A percentile compares a stretch with the other conserved stretches of the same genome.
Evolutionary conservation across 2,329 filamentous ascomycete genomes (phyloP).

Genomic region (Pseudopyrenochaeta lycopersici): DNA sequence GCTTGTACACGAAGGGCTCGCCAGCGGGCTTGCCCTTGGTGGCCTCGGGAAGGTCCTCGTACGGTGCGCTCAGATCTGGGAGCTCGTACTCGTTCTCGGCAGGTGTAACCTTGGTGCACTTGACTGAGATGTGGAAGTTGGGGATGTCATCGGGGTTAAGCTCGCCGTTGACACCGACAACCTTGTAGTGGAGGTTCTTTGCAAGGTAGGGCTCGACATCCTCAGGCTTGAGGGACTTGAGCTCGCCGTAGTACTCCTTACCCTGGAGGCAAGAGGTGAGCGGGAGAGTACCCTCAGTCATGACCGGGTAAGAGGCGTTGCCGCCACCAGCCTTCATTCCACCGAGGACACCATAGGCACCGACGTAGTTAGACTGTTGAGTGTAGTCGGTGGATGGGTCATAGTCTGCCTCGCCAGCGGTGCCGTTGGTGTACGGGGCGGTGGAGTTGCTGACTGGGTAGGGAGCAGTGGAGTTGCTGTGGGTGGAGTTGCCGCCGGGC

Average conservation of each 20-base stretch:
- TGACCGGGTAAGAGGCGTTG: conserved; percentile 35
- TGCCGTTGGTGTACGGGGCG: conserved; percentile 26
- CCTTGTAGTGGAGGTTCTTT: conserved; percentile 46
- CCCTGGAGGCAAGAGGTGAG: conserved; percentile 47
- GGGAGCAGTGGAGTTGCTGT: conserved; percentile 29
- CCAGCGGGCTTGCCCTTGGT: conserved; percentile 41
- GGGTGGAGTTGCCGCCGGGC: conserved; percentile 32
- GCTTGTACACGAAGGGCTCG: conserved; percentile 38
- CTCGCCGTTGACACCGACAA: conserved; percentile 43
- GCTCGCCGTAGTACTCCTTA: conserved; percentile 39
- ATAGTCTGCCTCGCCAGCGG: conserved; percentile 29
- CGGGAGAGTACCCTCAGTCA: conserved; percentile 43
- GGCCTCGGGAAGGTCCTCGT: conserved; percentile 34
- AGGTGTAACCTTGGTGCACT: conserved; percentile 41
- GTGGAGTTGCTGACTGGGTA: conserved; percentile 23
- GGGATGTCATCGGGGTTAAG: conserved; percentile 37
- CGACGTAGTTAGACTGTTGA: conserved; percentile 43
- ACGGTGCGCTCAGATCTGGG: conserved; percentile 39
- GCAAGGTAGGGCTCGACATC: conserved; percentile 46
- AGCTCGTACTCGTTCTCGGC: conserved; percentile 33
- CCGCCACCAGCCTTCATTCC: conserved; percentile 31
- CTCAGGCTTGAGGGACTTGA: conserved; percentile 43
- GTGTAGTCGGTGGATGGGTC: conserved; percentile 38
- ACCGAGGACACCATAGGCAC: conserved; percentile 44
- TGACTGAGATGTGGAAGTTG: conserved; percentile 45